phyloP scores from a whole-genome alignment of 805 yeast species.

The Lipomyces lipofer region DNA sequence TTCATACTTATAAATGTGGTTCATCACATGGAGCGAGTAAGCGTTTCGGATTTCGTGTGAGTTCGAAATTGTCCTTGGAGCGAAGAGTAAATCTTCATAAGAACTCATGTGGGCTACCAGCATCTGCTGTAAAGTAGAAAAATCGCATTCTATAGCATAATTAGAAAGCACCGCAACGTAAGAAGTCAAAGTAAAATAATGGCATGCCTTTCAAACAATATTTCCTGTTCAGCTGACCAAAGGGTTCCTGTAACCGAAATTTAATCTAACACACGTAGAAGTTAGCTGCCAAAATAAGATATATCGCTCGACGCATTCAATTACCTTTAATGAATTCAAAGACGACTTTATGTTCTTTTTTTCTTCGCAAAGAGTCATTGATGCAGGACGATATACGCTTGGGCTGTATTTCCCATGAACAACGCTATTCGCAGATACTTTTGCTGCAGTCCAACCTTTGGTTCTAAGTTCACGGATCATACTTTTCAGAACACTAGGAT shows the following conservation, averaged over 20 bases:
- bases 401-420: conserved; percentile 8
- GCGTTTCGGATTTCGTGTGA: conserved; percentile 57
- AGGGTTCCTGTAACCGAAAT: conserved; percentile 29
- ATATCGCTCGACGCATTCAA: too few relatives aligned
- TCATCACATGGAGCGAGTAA: conserved; percentile 69
- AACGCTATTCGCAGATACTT: conserved; percentile 1
- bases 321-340: conserved; percentile 10
- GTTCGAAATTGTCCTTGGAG: conserved; percentile 54
- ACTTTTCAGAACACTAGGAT: conserved; percentile 3
- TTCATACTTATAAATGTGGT: conserved; percentile 55
- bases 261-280: too few relatives aligned
- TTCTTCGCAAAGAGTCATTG: not conserved
- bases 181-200: too few relatives aligned
- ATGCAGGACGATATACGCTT: conserved; percentile 8
- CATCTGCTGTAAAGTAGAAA: conserved; percentile 50
- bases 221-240: conserved; percentile 28
- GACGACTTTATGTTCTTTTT: not conserved
- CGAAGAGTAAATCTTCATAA: conserved; percentile 70
- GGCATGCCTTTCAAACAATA: conserved; percentile 33
- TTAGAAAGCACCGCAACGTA: too few relatives aligned
- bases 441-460: conserved; percentile 18
- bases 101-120: conserved; percentile 66
- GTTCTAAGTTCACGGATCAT: conserved; percentile 23
- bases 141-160: too few relatives aligned
- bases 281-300: not conserved